These are phyloP conservation scores for Umbelopsis sp. DNA, from an alignment of 371 early-diverging fungal genomes.

Conservation along the genomic window DNA sequence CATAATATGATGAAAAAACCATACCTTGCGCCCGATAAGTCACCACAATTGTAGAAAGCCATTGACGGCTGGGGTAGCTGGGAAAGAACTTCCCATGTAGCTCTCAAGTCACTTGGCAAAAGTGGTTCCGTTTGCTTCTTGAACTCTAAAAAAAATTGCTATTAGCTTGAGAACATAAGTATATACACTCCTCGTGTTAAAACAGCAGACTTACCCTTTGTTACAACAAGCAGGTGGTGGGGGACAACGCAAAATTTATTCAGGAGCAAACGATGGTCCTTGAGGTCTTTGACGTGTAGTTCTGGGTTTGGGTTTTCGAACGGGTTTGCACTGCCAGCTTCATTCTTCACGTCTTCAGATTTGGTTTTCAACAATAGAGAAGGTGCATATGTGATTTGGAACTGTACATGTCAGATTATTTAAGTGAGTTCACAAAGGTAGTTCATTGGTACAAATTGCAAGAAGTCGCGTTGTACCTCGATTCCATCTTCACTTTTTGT, in stretches of 20 bases:
- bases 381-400: conserved; percentile 56
- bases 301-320: conserved; percentile 70
- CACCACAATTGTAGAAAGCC: conserved; percentile 79
- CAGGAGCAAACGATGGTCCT: conserved; percentile 62
- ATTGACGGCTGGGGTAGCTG: conserved; percentile 46
- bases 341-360: conserved; percentile 26
- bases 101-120: conserved; percentile 59
- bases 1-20: not conserved
- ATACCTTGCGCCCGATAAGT: conserved; percentile 71
- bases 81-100: conserved; percentile 55
- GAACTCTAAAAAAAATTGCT: conserved; percentile 50
- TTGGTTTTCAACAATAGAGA: conserved; percentile 51
- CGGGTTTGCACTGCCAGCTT: conserved; percentile 54
- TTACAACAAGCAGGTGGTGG: conserved; percentile 68
- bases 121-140: conserved; percentile 66
- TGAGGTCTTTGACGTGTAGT: conserved; percentile 58
- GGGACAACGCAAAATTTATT: conserved; percentile 80
- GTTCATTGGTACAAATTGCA: not conserved
- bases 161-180: not conserved
- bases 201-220: conserved; percentile 64
- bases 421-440: not conserved
- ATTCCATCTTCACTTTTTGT: conserved; percentile 29
- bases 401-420: conserved; percentile 23
- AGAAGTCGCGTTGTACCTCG: conserved; percentile 26
- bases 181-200: not conserved